phyloP scores from a whole-genome alignment of 495 filamentous ascomycete genomes.

The Cryomyces minteri region DNA sequence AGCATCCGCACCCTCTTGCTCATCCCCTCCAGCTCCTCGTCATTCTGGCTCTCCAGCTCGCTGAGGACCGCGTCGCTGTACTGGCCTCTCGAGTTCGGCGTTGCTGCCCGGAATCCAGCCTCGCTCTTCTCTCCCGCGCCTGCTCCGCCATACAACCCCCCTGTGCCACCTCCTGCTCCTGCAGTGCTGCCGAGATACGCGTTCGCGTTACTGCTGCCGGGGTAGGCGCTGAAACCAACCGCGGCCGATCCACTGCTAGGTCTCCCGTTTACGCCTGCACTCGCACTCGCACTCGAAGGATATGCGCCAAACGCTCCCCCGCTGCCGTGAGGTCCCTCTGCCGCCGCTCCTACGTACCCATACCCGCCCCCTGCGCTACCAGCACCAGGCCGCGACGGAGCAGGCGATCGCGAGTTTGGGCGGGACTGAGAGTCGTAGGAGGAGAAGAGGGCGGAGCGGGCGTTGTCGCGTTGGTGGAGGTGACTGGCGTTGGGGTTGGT shows the following conservation, averaged over 20 bases:
- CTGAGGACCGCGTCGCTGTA: conserved; percentile 86
- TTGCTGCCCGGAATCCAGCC: conserved; percentile 41
- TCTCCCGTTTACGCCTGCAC: too few relatives aligned
- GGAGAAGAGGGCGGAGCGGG: conserved; percentile 77
- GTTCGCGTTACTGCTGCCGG: conserved; percentile 27
- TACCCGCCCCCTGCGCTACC: conserved; percentile 25
- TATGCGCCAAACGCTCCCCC: conserved; percentile 1
- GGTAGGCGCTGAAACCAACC: conserved; percentile 26
- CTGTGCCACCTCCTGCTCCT: conserved; percentile 3
- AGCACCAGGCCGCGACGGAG: conserved; percentile 3
- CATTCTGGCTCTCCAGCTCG: conserved; percentile 91
- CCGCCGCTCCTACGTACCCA: conserved; percentile 24
- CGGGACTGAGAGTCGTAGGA: conserved; percentile 33
- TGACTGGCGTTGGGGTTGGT: neutral
- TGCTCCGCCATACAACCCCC: conserved; percentile 18
- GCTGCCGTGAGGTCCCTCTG: conserved; percentile 36
- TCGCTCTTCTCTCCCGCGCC: conserved; percentile 5
- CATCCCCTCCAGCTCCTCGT: conserved; percentile 76
- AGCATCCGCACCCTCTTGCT: conserved; percentile 77
- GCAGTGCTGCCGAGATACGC: conserved; percentile 6
- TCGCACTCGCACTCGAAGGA: neutral
- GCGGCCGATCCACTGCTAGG: neutral
- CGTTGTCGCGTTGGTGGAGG: conserved; percentile 20
- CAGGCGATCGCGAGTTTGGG: conserved; percentile 9
- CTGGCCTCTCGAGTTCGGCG: conserved; percentile 79